Conservation (phyloP, 208 protist genomes). For the Crithidia acanthocephali region DNA sequence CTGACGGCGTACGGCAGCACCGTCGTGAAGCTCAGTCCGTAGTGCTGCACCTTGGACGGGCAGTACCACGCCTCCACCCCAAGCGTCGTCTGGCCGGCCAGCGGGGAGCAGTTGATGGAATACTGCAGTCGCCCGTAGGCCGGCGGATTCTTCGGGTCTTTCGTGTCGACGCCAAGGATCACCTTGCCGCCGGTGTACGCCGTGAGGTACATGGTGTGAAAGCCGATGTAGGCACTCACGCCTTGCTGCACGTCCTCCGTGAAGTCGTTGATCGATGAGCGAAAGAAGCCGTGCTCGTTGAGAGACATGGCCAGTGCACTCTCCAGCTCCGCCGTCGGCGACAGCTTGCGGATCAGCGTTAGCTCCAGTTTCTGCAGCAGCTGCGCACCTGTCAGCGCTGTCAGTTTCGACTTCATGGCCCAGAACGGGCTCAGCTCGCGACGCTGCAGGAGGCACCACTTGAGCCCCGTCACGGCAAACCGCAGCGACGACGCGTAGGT, state of each 20-base stretch:
- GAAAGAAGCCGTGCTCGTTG: conserved; percentile 63
- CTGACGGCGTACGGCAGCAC: conserved; percentile 59
- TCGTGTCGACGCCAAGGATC: conserved; percentile 39
- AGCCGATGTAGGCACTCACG: conserved; percentile 51
- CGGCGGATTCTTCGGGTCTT: conserved; percentile 34
- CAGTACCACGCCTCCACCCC: conserved; percentile 74
- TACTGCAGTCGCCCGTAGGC: conserved; percentile 57
- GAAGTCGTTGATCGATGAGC: conserved; percentile 31
- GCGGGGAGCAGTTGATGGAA: conserved; percentile 42
- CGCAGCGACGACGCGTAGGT: conserved; percentile 47
- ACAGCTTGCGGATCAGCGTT: conserved; percentile 63
- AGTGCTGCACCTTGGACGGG: conserved; percentile 50
- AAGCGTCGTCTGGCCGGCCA: conserved; percentile 54
- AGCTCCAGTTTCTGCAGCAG: conserved; percentile 71
- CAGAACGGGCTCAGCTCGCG: conserved; percentile 62
- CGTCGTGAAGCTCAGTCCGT: conserved; percentile 67
- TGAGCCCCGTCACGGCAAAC: conserved; percentile 45
- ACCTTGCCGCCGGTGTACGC: conserved; percentile 41
- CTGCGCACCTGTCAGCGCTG: conserved; percentile 36
- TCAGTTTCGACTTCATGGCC: conserved; percentile 61
- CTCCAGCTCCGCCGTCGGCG: conserved; percentile 50
- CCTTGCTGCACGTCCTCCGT: conserved; percentile 39
- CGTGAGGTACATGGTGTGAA: conserved; percentile 48
- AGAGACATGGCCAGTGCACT: conserved; percentile 68
- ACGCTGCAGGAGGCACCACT: conserved; percentile 41